Evolutionary conservation across 1,284 basidiomycete genomes (phyloP), one percentile per base, ranked within the genome.

Genomic region (Jaminaea rosea): DNA sequence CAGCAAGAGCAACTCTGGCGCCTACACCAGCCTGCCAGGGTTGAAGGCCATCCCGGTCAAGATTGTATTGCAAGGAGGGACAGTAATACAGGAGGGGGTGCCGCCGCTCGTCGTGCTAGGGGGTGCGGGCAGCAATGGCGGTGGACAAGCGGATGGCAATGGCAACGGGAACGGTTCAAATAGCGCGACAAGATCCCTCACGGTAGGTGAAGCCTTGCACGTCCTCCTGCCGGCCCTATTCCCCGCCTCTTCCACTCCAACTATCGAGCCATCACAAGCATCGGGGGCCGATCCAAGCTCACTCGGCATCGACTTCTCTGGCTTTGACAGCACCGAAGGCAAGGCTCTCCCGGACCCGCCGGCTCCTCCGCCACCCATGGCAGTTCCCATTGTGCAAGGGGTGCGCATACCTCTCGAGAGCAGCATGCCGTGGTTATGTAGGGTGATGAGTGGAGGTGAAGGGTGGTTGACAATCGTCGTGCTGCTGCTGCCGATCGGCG

Each of bases 401-500:
- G 83, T 97, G n/a, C 75, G 82, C 2, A 77, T 87, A 2, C 93
- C 93, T 0, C 77, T 83, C 15, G 91, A 94, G 41, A 80, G 88
- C 1, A 91, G 96, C 68, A 80, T 97, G 69, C 88, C 85, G 1
- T 97, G 92, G 92, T 75, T 97, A 11, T 87, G 88, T 11, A 84
- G 87, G 10, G 90, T 88, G 63, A 78, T 96, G 75, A 82, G 84
- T 11, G 89, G 90, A 9, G 88, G 89, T 5, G 93, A 97, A 70
- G 93, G 93, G 6, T 97, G 92, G 92, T 53, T n/a, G n/a, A n/a
- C n/a, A n/a, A n/a, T n/a, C n/a, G n/a, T n/a, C n/a, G n/a, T n/a
- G n/a, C n/a, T n/a, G n/a, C n/a, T n/a, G n/a, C n/a, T n/a, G n/a
- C n/a, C n/a, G n/a, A n/a, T n/a, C n/a, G n/a, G n/a, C n/a, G n/a